phyloP scores from a whole-genome alignment of 2,329 filamentous ascomycete genomes.

The Coniochaeta ligniaria region DNA sequence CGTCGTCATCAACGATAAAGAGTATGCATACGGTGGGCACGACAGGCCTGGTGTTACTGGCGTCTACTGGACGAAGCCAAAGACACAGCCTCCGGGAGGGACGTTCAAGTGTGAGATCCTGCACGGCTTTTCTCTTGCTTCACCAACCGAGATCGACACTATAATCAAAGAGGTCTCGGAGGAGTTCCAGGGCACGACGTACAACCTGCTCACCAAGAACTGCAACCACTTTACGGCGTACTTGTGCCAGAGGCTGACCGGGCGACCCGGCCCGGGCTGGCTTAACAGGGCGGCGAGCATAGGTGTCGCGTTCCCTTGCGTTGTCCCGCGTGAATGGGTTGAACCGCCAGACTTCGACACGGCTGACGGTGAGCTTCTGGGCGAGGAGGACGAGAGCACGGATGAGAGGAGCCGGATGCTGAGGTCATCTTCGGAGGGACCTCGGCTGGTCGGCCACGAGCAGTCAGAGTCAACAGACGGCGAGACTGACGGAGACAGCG shows the following conservation, averaged over 20 bases:
- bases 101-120: slow-evolving; percentile 70
- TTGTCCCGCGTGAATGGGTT: slow-evolving; percentile 78
- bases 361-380: slow-evolving; percentile 62
- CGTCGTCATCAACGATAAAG: slow-evolving; percentile 70
- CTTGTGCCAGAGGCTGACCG: slow-evolving; percentile 67
- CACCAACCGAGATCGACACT: slow-evolving; percentile 60
- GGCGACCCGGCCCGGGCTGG: slow-evolving; percentile 63
- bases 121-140: slow-evolving; percentile 69
- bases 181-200: slow-evolving; percentile 66
- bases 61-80: slow-evolving; percentile 76
- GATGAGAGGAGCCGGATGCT: slow-evolving; percentile 56
- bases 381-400: slow-evolving; percentile 44
- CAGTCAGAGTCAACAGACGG: slow-evolving; percentile 10
- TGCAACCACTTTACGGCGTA: slow-evolving; percentile 85
- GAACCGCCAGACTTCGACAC: slow-evolving; percentile 69
- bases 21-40: slow-evolving; percentile 84
- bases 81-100: slow-evolving; percentile 66
- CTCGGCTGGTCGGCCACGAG: slow-evolving; percentile 12
- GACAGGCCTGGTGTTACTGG: slow-evolving; percentile 63
- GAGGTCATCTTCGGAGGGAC: slow-evolving; percentile 23
- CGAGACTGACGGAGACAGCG: slow-evolving; percentile 13
- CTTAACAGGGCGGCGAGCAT: slow-evolving; percentile 80
- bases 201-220: slow-evolving; percentile 77
- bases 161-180: slow-evolving; percentile 63
- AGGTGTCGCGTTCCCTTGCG: slow-evolving; percentile 71